Base-by-base conservation (phyloP, 345 rosid species). In the Raphanus raphanistrum region DNA sequence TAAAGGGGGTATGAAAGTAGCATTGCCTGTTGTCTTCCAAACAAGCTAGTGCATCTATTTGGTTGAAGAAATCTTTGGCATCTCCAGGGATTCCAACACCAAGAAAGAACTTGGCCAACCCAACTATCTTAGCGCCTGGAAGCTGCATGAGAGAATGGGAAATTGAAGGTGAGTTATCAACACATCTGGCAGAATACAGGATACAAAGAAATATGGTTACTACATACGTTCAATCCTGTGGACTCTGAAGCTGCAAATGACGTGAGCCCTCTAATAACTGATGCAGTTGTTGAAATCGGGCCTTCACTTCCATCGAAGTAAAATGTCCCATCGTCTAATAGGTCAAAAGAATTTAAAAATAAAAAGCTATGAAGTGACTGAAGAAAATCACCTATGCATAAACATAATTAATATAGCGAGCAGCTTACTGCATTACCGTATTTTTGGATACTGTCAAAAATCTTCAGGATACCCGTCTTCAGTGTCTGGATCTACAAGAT, bases 21-120 rank as follows among this genome's bases (percentile, higher is more conserved):
- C 67, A 85, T 82, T 87, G 79, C 99, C 88, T 85, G 80, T 91
- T 91, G 81, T 74, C 87, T 84, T 96, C 98, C 82, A 96, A 80
- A 82, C 79, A 84, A 76, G 95, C 88, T 72, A 96, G 85, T 13
- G 99, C 90, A 70, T 90, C 91, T 45, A 96, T 80, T 85, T 93
- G 99, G 81, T 83, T 84, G 85, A 87, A 91, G 66, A 96, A 82
- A 79, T 93, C 97, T 76, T 89, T 88, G 67, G 89, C 85, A 84
- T 89, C 98, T 58, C 98, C 93, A 70, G 97, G 97, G 86, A 87
- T 80, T 80, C 95, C 98, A 80, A 93, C 77, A 64, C 92, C 88
- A 60, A 96, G 96, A 76, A 96, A 83, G 83, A 89, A 93, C 79
- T 86, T 93, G 27, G 97, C 97, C 85, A 96, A 73, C 69, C 98